These are phyloP conservation scores for Hypsizygus ulmarius DNA, from an alignment of 1,284 basidiomycete genomes.

Conservation along the genomic window DNA sequence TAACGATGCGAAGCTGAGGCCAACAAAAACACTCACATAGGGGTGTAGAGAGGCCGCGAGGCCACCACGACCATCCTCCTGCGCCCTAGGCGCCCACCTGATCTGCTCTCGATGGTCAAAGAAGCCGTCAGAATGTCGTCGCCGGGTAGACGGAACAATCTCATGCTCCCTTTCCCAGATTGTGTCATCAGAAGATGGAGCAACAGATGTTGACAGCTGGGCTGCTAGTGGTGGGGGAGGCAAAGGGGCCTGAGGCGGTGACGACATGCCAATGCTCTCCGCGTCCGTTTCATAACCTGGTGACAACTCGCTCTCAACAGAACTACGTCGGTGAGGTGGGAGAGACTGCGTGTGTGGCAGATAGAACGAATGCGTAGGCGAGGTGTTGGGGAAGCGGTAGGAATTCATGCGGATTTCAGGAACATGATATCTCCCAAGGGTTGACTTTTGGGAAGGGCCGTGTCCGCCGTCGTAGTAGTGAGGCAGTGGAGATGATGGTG, in stretches of 20 bases:
- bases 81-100: slow-evolving; percentile 12
- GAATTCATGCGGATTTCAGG: slow-evolving; percentile 11
- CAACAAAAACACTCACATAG: slow-evolving; percentile 29
- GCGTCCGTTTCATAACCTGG: slow-evolving; percentile 34
- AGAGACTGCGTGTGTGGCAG: slow-evolving; percentile 14
- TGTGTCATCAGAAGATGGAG: slow-evolving; percentile 27
- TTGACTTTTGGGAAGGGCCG: slow-evolving; percentile 6
- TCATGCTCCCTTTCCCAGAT: slow-evolving; percentile 25
- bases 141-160: slow-evolving; percentile 7
- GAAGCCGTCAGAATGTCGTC: slow-evolving; percentile 24
- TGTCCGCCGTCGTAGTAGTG: slow-evolving; percentile 2
- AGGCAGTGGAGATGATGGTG: slow-evolving; percentile 4
- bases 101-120: not conserved
- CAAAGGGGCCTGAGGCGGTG: slow-evolving; percentile 6
- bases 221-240: slow-evolving; percentile 8
- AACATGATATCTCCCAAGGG: not conserved
- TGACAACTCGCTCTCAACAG: slow-evolving; percentile 22
- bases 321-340: slow-evolving; percentile 17
- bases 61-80: slow-evolving; percentile 12
- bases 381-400: slow-evolving; percentile 13
- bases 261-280: slow-evolving; percentile 22
- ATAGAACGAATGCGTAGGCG: slow-evolving; percentile 2
- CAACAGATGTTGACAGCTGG: slow-evolving; percentile 12
- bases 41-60: slow-evolving; percentile 31
- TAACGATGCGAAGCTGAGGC: slow-evolving; percentile 1